Percentiles rank a stretch among this genome's conserved stretches.
Evolutionary conservation across 257 asterid species (phyloP).

Genomic region (Catharanthus roseus): DNA sequence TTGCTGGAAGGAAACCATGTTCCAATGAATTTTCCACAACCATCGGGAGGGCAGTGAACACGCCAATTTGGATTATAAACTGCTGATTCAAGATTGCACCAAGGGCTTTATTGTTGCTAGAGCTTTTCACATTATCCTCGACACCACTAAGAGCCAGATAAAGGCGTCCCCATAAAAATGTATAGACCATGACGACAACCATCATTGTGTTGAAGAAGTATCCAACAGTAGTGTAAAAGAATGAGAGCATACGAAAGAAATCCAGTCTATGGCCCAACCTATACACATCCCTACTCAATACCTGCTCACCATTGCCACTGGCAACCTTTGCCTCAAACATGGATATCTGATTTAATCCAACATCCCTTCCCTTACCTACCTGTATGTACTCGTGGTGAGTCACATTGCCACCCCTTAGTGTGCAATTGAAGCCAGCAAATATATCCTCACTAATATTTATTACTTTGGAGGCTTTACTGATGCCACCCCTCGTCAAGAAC

Average conservation of each 20-base stretch:
- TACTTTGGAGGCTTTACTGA: conserved; percentile 93
- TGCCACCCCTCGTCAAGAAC: conserved; percentile 92
- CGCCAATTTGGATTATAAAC: conserved; percentile 75
- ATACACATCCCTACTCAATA: conserved; percentile 85
- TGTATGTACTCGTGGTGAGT: conserved; percentile 95
- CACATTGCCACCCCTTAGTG: conserved; percentile 89
- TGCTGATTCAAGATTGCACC: conserved; percentile 88
- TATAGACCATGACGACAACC: conserved; percentile 69
- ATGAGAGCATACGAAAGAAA: conserved; percentile 94
- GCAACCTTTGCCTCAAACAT: conserved; percentile 99
- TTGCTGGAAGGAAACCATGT: conserved; percentile 72
- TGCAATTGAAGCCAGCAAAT: conserved; percentile 92
- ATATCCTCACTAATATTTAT: conserved; percentile 94
- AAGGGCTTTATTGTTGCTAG: conserved; percentile 63
- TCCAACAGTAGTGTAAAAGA: conserved; percentile 87
- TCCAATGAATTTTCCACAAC: conserved; percentile 84
- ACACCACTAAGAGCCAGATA: conserved; percentile 87
- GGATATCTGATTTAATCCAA: conserved; percentile 90
- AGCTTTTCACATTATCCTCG: conserved; percentile 38
- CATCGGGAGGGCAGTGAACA: conserved; percentile 93
- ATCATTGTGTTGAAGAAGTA: conserved; percentile 80
- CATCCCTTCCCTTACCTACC: conserved; percentile 97
- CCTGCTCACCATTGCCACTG: conserved; percentile 95
- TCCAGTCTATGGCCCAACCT: conserved; percentile 90
- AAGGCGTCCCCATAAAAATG: conserved; percentile 87